Base-by-base conservation (phyloP, 2,329 filamentous ascomycete species). In the Lasiodiplodia hormozganensis region DNA sequence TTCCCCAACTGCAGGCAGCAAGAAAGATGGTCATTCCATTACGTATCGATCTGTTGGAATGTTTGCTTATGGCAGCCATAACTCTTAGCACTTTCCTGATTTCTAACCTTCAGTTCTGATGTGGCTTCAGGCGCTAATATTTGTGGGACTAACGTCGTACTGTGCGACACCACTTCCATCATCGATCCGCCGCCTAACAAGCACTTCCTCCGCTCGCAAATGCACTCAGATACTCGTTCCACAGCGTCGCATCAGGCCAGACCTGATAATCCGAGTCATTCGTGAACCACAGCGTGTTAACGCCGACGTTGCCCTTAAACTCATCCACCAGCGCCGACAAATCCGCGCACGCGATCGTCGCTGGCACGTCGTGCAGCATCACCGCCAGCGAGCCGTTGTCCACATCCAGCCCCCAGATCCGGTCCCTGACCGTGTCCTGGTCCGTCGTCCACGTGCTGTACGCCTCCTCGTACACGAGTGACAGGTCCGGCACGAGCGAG, bases 401-500 rank as follows among this genome's bases (percentile, higher is more conserved):
- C 3, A 64, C 60, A 11, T 64, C 31, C 31, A 52, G 12, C 21
- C 8, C 43, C 60, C 60, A 64, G 8, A 64, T 40, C 28, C 2
- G 2, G 31, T 38, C n/a, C 10, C 21, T 11, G 4, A 51, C 7
- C n/a, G 47, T 16, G 28, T 38, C n/a, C 5, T 31, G 4, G 21
- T 64, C n/a, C 3, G 60, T 14, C 43, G 28, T 52, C 60, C 60
- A 64, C 21, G 25, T 52, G 10, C 10, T 16, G 31, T 40, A 64
- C 43, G 38, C n/a, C 43, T 52, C 47, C 60, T 64, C 60, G 14
- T 52, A 64, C 7, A 64, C 60, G 7, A 64, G 43, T 31, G 60
- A 25, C n/a, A 64, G 31, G n/a, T 64, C 60, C 7, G 60, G 60
- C 60, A 49, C 58, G 40, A 28, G 12, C 11, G 38, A 14, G 21